Evolutionary conservation across 345 rosid genomes (phyloP).

Genomic region (Dovyalis caffra): DNA sequence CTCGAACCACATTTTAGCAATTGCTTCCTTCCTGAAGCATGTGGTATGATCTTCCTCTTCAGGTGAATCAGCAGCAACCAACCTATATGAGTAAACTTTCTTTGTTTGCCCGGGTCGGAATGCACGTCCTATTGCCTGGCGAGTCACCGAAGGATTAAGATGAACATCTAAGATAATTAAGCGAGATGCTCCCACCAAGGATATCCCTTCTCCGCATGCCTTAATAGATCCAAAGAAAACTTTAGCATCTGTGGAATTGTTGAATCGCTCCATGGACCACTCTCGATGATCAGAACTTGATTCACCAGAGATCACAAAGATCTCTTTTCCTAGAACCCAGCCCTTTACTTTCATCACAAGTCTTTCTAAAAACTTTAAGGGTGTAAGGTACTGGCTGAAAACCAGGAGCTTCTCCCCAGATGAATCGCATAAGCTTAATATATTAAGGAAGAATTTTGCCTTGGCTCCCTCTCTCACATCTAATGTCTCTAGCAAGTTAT

Average conservation of each 20-base stretch:
- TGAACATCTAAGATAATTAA: slow-evolving; percentile 79
- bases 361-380: slow-evolving; percentile 70
- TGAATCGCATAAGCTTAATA: slow-evolving; percentile 61
- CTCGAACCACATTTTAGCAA: slow-evolving; percentile 92
- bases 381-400: slow-evolving; percentile 77
- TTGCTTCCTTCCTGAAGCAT: slow-evolving; percentile 71
- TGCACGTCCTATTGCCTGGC: slow-evolving; percentile 89
- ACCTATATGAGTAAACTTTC: slow-evolving; percentile 69
- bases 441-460: slow-evolving; percentile 71
- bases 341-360: slow-evolving; percentile 44
- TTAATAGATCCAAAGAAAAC: slow-evolving; percentile 87
- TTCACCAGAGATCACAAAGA: slow-evolving; percentile 75
- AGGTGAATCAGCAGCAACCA: slow-evolving; percentile 75
- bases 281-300: slow-evolving; percentile 68
- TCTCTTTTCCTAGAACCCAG: slow-evolving; percentile 62
- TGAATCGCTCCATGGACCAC: slow-evolving; percentile 73
- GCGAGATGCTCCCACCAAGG: slow-evolving; percentile 86
- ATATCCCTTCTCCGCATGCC: slow-evolving; percentile 98
- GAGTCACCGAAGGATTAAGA: slow-evolving; percentile 93
- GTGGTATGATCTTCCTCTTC: slow-evolving; percentile 66
- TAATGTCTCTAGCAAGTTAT: slow-evolving; percentile 43
- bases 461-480: slow-evolving; percentile 71
- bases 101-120: slow-evolving; percentile 82
- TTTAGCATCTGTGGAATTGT: slow-evolving; percentile 66
- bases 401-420: slow-evolving; percentile 71